Evolutionary conservation across 1,284 basidiomycete genomes (phyloP), one percentile per base, ranked within the genome.

Genomic region (Cutaneotrichosporon cyanovorans): DNA sequence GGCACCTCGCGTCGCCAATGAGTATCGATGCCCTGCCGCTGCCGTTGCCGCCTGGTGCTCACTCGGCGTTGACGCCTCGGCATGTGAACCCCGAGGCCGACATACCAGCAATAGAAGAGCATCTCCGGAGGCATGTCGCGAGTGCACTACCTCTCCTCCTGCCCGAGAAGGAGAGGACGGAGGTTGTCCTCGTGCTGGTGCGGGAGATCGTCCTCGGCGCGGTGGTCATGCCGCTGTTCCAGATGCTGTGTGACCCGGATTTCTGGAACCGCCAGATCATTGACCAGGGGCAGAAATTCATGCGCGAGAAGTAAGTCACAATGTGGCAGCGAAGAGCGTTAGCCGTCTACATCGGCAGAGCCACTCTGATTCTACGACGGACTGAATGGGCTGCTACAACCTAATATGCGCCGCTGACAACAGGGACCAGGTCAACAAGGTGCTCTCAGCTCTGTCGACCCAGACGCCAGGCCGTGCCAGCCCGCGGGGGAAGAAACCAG

Each of bases 221-320:
- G 2, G 80, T 95, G 5, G 65, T 96, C 25, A 81, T 85, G 60
- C 89, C 92, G 3, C 69, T 93, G 45, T 83, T 96, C 75, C 87
- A 96, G 46, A 86, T 92, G 82, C 64, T 97, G 37, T 79, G 85
- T 40, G 92, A 97, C 65, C 87, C 90, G 15, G 93, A 97, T 68
- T 95, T 95, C 58, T 96, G 91, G 89, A 97, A 97, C 71, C 77
- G 82, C 45, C 79, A 82, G 38, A 86, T 97, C 44, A 91, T 96
- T 66, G 84, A 91, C 36, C 59, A 59, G 48, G 69, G 63, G 2
- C 64, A 62, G 16, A 54, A 55, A 45, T 66, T 67, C 37, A 59
- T 71, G 19, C 61, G 65, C 25, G 62, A 68, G 44, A 61, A 64
- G 62, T 65, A 42, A 40, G 62, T 51, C n/a, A n/a, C n/a, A n/a